Percentiles rank a stretch among this genome's conserved stretches.
Evolutionary conservation across 768 basidiomycete species (phyloP).

Genomic region (Paxillus involutus): DNA sequence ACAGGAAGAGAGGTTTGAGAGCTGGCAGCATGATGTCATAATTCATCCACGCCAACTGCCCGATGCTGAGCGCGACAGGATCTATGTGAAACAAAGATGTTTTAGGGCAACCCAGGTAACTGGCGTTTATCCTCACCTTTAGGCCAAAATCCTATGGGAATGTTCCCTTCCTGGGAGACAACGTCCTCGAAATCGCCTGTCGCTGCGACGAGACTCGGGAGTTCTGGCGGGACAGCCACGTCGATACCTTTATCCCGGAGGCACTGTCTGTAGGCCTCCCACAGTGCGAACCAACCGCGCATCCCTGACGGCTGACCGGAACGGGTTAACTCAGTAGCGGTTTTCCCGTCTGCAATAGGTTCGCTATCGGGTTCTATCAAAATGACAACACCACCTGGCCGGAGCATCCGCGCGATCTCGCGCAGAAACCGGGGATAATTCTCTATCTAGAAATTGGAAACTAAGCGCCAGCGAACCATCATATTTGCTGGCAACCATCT

Average conservation of each 20-base stretch:
- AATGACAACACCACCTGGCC: conserved; percentile 69
- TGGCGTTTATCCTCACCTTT: conserved; percentile 40
- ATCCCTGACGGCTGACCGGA: conserved; percentile 37
- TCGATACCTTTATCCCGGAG: conserved; percentile 55
- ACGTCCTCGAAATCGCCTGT: conserved; percentile 58
- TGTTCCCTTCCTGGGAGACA: conserved; percentile 52
- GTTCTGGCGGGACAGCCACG: conserved; percentile 53
- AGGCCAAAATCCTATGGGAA: conserved; percentile 72
- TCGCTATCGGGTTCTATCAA: conserved; percentile 61
- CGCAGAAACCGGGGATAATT: conserved; percentile 60
- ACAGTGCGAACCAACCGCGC: conserved; percentile 62
- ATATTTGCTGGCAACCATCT: conserved; percentile 9
- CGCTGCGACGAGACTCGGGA: conserved; percentile 47
- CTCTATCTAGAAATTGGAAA: conserved; percentile 45
- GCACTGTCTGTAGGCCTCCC: conserved; percentile 61
- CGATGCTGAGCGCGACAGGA: conserved; percentile 57
- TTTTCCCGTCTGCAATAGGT: conserved; percentile 48
- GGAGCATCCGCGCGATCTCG: conserved; percentile 64
- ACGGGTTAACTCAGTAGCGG: conserved; percentile 34
- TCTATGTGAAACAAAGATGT: conserved; percentile 37
- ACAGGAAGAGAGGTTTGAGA: conserved; percentile 58
- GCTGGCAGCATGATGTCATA: conserved; percentile 66
- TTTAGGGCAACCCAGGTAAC: conserved; percentile 10
- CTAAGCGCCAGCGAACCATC: conserved; percentile 1
- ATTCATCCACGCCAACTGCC: conserved; percentile 74